A percentile compares a stretch with the other conserved stretches of the same genome.
phyloP scores from a whole-genome alignment of 441 rosid species.

The Lepidium campestre region DNA sequence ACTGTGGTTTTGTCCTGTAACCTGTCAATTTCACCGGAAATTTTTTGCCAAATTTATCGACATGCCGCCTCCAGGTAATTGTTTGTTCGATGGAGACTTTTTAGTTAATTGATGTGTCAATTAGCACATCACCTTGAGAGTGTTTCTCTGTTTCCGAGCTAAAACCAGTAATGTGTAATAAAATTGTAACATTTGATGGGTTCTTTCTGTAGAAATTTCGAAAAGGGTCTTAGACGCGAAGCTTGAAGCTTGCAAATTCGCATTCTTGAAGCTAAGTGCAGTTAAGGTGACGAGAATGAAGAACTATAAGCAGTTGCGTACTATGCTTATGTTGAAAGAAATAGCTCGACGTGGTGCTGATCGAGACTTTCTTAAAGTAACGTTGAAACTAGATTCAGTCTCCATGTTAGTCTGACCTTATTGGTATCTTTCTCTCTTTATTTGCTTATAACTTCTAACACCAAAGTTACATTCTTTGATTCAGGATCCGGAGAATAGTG shows the following conservation, averaged over 20 bases:
- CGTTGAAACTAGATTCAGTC: neutral
- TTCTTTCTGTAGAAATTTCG: slow-evolving; percentile 28
- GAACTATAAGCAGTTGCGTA: slow-evolving; percentile 30
- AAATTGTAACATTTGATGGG: neutral
- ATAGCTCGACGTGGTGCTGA: slow-evolving; percentile 36
- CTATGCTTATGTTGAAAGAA: slow-evolving; percentile 34
- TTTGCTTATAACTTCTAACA: neutral
- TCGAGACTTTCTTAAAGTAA: slow-evolving; percentile 31
- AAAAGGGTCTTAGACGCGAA: slow-evolving; percentile 31
- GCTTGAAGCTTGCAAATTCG: slow-evolving; percentile 37
- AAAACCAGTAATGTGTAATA: neutral
- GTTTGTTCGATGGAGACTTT: neutral
- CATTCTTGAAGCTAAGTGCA: slow-evolving; percentile 28
- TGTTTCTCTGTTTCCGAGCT: neutral
- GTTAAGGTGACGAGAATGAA: slow-evolving; percentile 33
- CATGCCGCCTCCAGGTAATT: slow-evolving; percentile 32
- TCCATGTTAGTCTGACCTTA: slow-evolving; percentile 5
- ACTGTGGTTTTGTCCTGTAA: neutral
- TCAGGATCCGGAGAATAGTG: slow-evolving; percentile 35
- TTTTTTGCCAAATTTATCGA: neutral
- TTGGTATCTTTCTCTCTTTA: neutral
- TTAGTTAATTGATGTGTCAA: slow-evolving; percentile 1
- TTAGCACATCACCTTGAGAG: neutral
- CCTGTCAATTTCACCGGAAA: neutral
- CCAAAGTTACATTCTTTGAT: slow-evolving; percentile 4